Evolutionary conservation across 441 rosid species (phyloP).

Genomic region (Erodium texanum): DNA sequence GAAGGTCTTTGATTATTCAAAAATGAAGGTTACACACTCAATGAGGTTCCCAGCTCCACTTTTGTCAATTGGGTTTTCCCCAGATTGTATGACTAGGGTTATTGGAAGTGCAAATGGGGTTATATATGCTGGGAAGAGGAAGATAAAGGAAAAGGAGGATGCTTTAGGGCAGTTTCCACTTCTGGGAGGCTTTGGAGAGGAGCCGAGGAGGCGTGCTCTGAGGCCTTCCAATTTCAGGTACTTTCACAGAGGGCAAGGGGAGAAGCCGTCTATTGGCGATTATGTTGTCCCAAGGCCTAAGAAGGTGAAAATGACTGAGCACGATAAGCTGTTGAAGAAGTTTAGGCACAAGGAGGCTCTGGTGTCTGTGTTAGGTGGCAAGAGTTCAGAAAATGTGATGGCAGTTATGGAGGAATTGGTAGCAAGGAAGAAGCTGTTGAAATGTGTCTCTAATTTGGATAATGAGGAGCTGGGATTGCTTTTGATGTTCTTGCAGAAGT

Average conservation of each 20-base stretch:
- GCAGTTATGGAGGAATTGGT: slow-evolving; percentile 90
- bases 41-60: slow-evolving; percentile 87
- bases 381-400: slow-evolving; percentile 61
- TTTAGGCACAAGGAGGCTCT: slow-evolving; percentile 82
- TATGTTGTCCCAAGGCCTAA: slow-evolving; percentile 50
- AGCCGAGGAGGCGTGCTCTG: slow-evolving; percentile 35
- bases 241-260: slow-evolving; percentile 72
- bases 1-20: slow-evolving; percentile 80
- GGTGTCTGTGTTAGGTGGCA: slow-evolving; percentile 45
- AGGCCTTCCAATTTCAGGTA: slow-evolving; percentile 60
- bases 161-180: slow-evolving; percentile 27
- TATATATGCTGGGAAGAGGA: slow-evolving; percentile 65
- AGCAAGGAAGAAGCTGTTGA: slow-evolving; percentile 68
- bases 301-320: slow-evolving; percentile 66
- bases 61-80: slow-evolving; percentile 65
- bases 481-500: slow-evolving; percentile 56
- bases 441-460: slow-evolving; percentile 57
- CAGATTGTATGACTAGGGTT: slow-evolving; percentile 44
- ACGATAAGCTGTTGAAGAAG: slow-evolving; percentile 76
- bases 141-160: slow-evolving; percentile 39
- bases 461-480: slow-evolving; percentile 56
- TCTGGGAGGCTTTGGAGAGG: slow-evolving; percentile 27
- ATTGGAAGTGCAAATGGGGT: slow-evolving; percentile 70
- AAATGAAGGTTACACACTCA: slow-evolving; percentile 69
- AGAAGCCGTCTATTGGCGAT: slow-evolving; percentile 62